Evolutionary conservation across 306 rosid genomes (phyloP).

Genomic region (Vachellia collinsii): DNA sequence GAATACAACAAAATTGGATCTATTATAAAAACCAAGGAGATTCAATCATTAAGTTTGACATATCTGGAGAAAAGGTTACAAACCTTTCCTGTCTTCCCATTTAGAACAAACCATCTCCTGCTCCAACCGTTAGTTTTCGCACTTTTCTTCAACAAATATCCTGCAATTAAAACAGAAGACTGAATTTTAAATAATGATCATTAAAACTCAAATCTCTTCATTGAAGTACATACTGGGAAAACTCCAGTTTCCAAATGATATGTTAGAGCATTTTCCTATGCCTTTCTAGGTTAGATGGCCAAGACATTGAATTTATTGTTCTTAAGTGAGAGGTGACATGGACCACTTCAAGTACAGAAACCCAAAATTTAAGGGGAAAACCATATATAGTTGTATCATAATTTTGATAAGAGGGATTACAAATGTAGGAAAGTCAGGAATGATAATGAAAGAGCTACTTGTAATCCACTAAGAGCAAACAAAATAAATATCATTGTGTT

Average conservation of each 20-base stretch:
- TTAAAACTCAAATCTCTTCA: neutral
- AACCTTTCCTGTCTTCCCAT: slow-evolving; percentile 97
- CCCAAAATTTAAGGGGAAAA: neutral
- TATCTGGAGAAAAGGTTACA: slow-evolving; percentile 30
- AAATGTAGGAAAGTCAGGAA: neutral
- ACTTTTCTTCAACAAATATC: slow-evolving; percentile 85
- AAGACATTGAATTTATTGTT: neutral
- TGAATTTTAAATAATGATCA: neutral
- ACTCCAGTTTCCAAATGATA: slow-evolving; percentile 24
- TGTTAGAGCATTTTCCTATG: slow-evolving; percentile 3
- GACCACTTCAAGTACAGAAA: neutral
- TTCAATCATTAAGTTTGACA: neutral
- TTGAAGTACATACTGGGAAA: neutral
- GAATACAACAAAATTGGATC: neutral
- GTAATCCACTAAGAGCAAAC: neutral
- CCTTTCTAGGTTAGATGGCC: slow-evolving; percentile 9
- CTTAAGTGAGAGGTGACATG: neutral
- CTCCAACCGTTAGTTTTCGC: slow-evolving; percentile 91
- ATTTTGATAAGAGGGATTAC: neutral
- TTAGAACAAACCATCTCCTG: slow-evolving; percentile 95
- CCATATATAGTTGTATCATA: neutral
- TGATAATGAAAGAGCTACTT: neutral
- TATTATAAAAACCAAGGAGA: slow-evolving; percentile 2
- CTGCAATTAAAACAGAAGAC: slow-evolving; percentile 48
- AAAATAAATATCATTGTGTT: neutral